A percentile compares a stretch with the other conserved stretches of the same genome.
These are phyloP conservation scores for Penicillium lividum DNA, from an alignment of 495 filamentous ascomycete genomes.

Conservation along the genomic window DNA sequence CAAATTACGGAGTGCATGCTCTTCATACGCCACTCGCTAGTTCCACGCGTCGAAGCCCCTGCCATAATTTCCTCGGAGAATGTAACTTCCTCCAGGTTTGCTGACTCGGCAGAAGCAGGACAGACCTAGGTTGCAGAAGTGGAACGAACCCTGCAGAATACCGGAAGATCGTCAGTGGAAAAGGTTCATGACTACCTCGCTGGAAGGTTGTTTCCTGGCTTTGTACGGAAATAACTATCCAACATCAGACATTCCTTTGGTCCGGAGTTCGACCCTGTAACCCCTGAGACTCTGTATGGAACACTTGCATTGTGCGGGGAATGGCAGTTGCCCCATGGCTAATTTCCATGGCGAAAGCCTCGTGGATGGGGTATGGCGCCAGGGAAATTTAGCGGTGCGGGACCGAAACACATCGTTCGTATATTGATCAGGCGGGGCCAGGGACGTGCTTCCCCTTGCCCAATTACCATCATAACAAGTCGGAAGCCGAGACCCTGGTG, in stretches of 20 bases:
- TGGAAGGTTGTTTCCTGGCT: neutral
- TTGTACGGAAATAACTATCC: neutral
- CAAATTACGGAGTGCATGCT: conserved; percentile 21
- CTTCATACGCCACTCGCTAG: conserved; percentile 17
- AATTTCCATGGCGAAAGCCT: neutral
- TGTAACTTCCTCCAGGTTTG: conserved; percentile 17
- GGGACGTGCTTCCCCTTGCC: conserved; percentile 2
- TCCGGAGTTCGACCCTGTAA: neutral
- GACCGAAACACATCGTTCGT: neutral
- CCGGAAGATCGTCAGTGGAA: conserved; percentile 21
- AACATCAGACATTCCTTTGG: neutral
- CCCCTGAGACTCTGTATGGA: neutral
- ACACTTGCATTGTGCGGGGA: neutral
- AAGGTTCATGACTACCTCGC: neutral
- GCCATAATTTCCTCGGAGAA: conserved; percentile 11
- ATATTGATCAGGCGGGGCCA: conserved; percentile 20
- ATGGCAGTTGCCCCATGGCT: neutral
- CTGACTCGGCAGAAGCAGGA: neutral
- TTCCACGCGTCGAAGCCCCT: conserved; percentile 5
- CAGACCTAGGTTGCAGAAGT: neutral
- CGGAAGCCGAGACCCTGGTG: conserved; percentile 14
- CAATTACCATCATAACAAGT: conserved; percentile 11
- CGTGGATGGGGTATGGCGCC: neutral
- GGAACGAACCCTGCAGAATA: conserved; percentile 19
- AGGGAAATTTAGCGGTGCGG: conserved; percentile 11